These are phyloP conservation scores for Ormosia semicastrata DNA, from an alignment of 306 rosid species.

Conservation along the genomic window DNA sequence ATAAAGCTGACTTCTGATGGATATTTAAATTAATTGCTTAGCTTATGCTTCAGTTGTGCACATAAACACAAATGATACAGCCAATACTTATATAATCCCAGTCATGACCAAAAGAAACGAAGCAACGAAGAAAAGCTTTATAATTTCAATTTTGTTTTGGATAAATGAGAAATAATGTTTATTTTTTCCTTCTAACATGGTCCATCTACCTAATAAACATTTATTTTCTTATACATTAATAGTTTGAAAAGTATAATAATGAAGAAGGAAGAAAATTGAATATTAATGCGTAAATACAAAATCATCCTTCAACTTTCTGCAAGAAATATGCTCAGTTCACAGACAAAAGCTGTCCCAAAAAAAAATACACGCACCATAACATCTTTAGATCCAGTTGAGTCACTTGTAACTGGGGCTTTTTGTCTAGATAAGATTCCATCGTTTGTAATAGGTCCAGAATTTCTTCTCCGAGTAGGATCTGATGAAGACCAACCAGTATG, in stretches of 20 bases:
- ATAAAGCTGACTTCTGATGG: slow-evolving; percentile 4
- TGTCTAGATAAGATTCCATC: slow-evolving; percentile 62
- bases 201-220: background rate
- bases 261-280: background rate
- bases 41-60: slow-evolving; percentile 2
- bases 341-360: background rate
- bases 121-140: background rate
- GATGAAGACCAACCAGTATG: slow-evolving; percentile 64
- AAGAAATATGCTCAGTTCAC: background rate
- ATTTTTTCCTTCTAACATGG: background rate
- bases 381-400: slow-evolving; percentile 60
- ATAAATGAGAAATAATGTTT: background rate
- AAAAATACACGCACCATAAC: slow-evolving; percentile 46
- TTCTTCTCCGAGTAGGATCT: slow-evolving; percentile 83
- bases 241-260: background rate
- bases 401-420: slow-evolving; percentile 64
- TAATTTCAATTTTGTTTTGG: background rate
- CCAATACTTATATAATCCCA: background rate
- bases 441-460: slow-evolving; percentile 69
- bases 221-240: background rate
- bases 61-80: background rate
- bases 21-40: background rate
- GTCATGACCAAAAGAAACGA: background rate
- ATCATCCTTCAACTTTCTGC: slow-evolving; percentile 12
- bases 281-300: slow-evolving; percentile 3